Evolutionary conservation across 768 basidiomycete genomes (phyloP), one percentile per base, ranked within the genome.

Genomic region (Galerina marginata): DNA sequence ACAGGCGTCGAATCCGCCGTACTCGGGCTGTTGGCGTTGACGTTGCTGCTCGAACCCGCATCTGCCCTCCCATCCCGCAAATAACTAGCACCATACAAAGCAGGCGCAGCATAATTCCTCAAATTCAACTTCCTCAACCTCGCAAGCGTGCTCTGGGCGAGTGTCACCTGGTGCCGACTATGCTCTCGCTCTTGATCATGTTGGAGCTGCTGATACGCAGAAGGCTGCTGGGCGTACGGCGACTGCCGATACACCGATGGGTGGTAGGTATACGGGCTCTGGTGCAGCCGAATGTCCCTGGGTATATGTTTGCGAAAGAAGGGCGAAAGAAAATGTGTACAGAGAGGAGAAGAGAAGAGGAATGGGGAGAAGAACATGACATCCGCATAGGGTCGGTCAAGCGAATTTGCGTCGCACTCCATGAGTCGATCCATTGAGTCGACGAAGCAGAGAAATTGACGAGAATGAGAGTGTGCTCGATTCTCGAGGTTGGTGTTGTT

Each of bases 21-120:
- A 33, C 29, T 33, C 4, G 29, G 4, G 7, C 29, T 33, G 29
- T 5, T 33, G 29, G 5, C 7, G 29, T 7, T 33, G 29, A 7
- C 7, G 7, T 33, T 33, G 29, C 29, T 33, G 29, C 29, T 33
- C 45, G 66, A 64, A 26, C 67, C 66, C 14, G 38, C 56, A 25
- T 33, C 45, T 42, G 11, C 43, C 49, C 20, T 48, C 43, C 4
- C 46, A 43, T 4, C 20, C 39, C 5, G 51, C 42, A 11, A 29
- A 47, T n/a, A 56, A 36, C 9, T 54, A 6, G 36, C 44, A 37
- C 40, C 36, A 4, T n/a, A 36, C 7, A 9, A 36, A 50, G 60
- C 58, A n/a, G 84, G 83, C 6, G 81, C 81, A 9, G 82, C 81
- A 62, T 85, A 85, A 70, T 84, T 85, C 62, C 73, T 73, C 58